Evolutionary conservation across 139 green algal genomes (phyloP), one percentile per base, ranked within the genome.

Genomic region (Pseudopediastrum boryanum): DNA sequence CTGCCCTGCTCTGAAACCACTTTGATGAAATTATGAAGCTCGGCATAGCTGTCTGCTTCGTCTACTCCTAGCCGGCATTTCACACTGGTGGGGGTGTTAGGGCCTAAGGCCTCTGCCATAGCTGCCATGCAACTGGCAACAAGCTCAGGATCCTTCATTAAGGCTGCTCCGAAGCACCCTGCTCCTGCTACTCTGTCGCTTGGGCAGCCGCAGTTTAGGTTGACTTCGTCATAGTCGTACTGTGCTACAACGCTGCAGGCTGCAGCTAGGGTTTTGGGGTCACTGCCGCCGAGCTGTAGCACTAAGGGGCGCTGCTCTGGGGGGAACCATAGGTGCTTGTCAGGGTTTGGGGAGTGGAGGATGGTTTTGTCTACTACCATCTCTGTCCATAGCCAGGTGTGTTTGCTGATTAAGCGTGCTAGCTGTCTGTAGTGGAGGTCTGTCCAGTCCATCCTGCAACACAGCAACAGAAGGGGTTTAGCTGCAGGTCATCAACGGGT

Each of bases 311-410:
- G 90, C 86, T 98, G 94, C 84, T 95, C 92, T 16, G 85, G 88
- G 7, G 94, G 94, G 46, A 97, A 98, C 89, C 89, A 96, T 1
- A 98, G 86, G 71, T 90, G 90, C 31, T 86, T 85, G 67, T 86
- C 78, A 31, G 80, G 74, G 38, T 80, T 50, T 39, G 77, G 77
- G 39, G 91, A 92, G 85, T 97, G 87, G 0, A 97, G 50, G 31
- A 98, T 77, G 1, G 94, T 97, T 39, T 89, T 86, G 84, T 97
- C 95, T 23, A 98, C 95, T 12, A 98, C 90, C 94, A 98, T 98
- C 83, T 98, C 94, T 0, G 93, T 96, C 89, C 92, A 97, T 29
- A 97, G 85, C 92, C 89, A 95, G 16, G 91, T 95, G 67, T 87
- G 86, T 43, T 80, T 83, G 1, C 88, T 94, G 5, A 98, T 77